A percentile compares a stretch with the other conserved stretches of the same genome.
These are phyloP conservation scores for Solanum sparsipilum DNA, from an alignment of 257 asterid genomes.

Conservation along the genomic window DNA sequence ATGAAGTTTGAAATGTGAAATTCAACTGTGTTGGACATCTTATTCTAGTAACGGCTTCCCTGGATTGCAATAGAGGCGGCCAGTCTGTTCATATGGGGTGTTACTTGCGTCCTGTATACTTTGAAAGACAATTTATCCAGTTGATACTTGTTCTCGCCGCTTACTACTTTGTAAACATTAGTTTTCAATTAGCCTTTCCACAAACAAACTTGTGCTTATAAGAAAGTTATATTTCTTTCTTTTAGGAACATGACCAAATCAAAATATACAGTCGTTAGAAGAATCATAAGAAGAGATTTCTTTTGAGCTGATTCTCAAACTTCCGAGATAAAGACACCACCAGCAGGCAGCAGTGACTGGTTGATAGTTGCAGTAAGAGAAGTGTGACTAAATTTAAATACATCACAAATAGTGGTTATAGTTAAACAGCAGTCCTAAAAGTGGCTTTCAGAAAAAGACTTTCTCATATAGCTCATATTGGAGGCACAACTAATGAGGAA, in stretches of 20 bases:
- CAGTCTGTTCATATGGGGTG: not conserved
- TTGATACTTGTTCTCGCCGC: not conserved
- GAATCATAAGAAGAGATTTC: not conserved
- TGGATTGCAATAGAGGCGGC: not conserved
- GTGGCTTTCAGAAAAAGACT: not conserved
- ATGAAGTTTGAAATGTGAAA: not conserved
- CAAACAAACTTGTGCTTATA: not conserved
- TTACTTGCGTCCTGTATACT: not conserved
- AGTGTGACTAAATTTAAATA: not conserved
- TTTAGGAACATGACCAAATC: not conserved
- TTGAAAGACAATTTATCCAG: not conserved
- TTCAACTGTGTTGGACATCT: not conserved
- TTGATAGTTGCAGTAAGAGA: not conserved
- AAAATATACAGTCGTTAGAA: not conserved
- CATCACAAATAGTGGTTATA: not conserved
- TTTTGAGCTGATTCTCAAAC: not conserved
- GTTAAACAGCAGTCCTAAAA: not conserved
- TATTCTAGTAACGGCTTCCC: not conserved
- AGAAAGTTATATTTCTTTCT: not conserved
- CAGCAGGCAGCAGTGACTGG: not conserved
- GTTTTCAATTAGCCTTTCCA: not conserved
- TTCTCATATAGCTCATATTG: not conserved
- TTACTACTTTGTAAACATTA: not conserved
- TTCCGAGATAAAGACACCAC: not conserved
- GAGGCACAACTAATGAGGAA: not conserved